Conservation (phyloP, 2,329 filamentous ascomycete species). For the Xylaria multiplex region DNA sequence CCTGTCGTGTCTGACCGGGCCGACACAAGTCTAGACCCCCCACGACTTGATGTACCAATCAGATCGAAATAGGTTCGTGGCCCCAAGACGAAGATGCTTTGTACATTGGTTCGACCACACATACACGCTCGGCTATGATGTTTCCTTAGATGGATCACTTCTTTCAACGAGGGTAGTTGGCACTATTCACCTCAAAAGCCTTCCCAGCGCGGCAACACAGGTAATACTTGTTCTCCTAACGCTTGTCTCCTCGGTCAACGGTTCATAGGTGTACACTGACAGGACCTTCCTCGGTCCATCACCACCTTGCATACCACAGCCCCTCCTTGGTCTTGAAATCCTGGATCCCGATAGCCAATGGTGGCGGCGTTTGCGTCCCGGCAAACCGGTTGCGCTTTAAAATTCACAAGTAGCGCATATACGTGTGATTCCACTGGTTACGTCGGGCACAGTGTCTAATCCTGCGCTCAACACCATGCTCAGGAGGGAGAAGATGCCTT, state of each 20-base stretch:
- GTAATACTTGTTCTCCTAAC: slow-evolving; percentile 33
- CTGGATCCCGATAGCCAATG: slow-evolving; percentile 28
- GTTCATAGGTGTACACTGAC: slow-evolving; percentile 17
- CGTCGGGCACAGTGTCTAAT: slow-evolving; percentile 41
- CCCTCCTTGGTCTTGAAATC: slow-evolving; percentile 37
- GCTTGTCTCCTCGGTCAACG: slow-evolving; percentile 3
- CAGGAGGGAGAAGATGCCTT: background rate
- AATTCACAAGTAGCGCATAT: slow-evolving; percentile 37
- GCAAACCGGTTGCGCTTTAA: slow-evolving; percentile 39
- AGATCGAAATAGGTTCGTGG: slow-evolving; percentile 1
- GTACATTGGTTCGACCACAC: slow-evolving; percentile 23
- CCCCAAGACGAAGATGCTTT: slow-evolving; percentile 4
- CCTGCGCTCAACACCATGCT: background rate
- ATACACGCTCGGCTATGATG: slow-evolving; percentile 33
- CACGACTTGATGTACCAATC: slow-evolving; percentile 28
- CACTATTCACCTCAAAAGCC: background rate
- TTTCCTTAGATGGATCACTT: slow-evolving; percentile 30
- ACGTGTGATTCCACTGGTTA: slow-evolving; percentile 30
- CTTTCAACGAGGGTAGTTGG: slow-evolving; percentile 30
- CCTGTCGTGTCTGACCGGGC: slow-evolving; percentile 10
- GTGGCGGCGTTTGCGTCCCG: slow-evolving; percentile 38
- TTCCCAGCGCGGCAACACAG: slow-evolving; percentile 30
- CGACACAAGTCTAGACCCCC: slow-evolving; percentile 31
- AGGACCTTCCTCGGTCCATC: slow-evolving; percentile 25
- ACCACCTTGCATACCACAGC: slow-evolving; percentile 41